Conservation (phyloP, 164 flowering plant genomes). For the Umbilicus rupestris region DNA sequence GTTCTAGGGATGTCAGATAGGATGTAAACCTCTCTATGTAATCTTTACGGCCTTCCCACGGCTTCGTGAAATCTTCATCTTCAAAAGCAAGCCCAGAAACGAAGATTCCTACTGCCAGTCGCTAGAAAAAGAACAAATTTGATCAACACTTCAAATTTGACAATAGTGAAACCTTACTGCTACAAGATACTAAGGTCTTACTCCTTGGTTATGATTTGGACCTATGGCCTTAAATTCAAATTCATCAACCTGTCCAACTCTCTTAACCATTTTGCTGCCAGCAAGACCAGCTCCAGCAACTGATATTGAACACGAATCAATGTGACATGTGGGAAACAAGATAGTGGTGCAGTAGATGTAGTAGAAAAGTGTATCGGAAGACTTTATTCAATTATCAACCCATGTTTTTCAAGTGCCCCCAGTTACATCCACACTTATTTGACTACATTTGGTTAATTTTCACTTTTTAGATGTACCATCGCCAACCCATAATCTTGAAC, state of each 20-base stretch:
- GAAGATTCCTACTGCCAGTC: constrained; percentile 76
- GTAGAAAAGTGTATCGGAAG: too few relatives aligned
- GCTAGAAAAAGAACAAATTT: constrained; percentile 26
- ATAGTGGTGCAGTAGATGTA: neutral
- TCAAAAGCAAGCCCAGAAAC: constrained; percentile 82
- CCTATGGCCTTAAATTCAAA: constrained; percentile 89
- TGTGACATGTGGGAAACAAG: neutral
- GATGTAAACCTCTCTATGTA: constrained; percentile 64
- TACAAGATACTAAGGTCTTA: constrained; percentile 21
- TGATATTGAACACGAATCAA: constrained; percentile 16
- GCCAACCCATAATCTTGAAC: neutral
- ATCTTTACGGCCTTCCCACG: constrained; percentile 75
- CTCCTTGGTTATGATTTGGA: constrained; percentile 88
- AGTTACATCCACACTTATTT: neutral
- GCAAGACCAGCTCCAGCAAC: constrained; percentile 99
- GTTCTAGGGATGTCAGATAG: neutral
- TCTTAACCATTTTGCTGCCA: constrained; percentile 92
- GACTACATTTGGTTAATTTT: neutral
- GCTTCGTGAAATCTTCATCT: constrained; percentile 70
- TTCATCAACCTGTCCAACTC: constrained; percentile 78
- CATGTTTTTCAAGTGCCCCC: neutral
- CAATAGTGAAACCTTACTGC: neutral
- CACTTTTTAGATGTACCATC: too few relatives aligned
- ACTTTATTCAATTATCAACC: neutral
- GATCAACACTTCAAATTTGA: neutral